Evolutionary conservation across 129 eudicot genomes (phyloP).

Genomic region (Saussurea involucrata): DNA sequence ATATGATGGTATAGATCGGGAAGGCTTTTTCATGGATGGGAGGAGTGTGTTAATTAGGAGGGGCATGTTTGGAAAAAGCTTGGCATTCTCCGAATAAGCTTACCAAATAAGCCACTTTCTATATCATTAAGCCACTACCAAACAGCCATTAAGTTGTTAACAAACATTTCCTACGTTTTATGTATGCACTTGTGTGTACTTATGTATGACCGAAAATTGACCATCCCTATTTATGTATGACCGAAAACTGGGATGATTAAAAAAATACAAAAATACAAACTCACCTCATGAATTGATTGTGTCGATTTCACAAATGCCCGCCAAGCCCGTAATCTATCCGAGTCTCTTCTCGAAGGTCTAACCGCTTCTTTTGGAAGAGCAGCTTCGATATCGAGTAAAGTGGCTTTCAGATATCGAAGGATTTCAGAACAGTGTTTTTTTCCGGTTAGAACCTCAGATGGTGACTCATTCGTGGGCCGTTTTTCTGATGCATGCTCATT

Average conservation of each 20-base stretch:
- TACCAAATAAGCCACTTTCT: too few relatives aligned
- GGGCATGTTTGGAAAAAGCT: too few relatives aligned
- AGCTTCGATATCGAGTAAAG: constrained; percentile 83
- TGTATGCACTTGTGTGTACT: too few relatives aligned
- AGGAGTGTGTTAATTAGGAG: too few relatives aligned
- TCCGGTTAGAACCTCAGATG: constrained; percentile 19
- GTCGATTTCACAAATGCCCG: constrained; percentile 76
- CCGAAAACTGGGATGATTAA: not conserved
- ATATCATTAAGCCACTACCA: too few relatives aligned
- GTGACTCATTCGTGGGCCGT: constrained; percentile 8
- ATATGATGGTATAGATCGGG: too few relatives aligned
- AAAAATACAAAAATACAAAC: constrained; percentile 6
- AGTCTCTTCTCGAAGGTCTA: constrained; percentile 49
- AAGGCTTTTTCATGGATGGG: too few relatives aligned
- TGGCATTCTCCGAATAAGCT: too few relatives aligned
- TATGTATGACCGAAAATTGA: too few relatives aligned
- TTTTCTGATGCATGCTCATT: not conserved
- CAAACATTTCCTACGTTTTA: too few relatives aligned
- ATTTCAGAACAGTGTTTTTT: constrained; percentile 32
- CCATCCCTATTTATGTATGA: too few relatives aligned
- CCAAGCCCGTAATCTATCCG: constrained; percentile 59
- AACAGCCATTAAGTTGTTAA: too few relatives aligned
- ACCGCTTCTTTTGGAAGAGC: constrained; percentile 74
- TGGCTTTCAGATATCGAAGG: constrained; percentile 57
- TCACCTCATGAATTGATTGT: constrained; percentile 69